Evolutionary conservation across 2,329 filamentous ascomycete species (phyloP).

Genomic region (Arthrinium puccinioides): DNA sequence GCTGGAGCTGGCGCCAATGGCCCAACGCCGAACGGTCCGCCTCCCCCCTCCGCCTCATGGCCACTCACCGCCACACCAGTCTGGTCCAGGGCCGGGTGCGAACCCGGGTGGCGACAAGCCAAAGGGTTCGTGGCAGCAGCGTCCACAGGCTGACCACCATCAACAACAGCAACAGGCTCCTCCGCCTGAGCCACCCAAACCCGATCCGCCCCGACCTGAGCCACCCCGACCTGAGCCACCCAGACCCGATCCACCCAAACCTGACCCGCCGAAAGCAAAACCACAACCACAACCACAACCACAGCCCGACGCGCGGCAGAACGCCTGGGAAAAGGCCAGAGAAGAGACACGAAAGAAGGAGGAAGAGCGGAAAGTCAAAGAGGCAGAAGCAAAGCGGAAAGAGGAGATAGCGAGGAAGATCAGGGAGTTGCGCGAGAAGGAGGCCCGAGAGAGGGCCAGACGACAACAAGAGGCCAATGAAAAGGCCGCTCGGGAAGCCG

Average conservation of each 20-base stretch:
- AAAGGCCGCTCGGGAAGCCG: conserved; percentile 24
- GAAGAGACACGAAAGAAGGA: conserved; percentile 59
- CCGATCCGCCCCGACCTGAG: conserved; percentile 8
- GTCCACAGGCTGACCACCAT: conserved; percentile 14
- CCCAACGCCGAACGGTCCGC: conserved; percentile 14
- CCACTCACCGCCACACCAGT: conserved; percentile 17
- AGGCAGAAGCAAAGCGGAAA: conserved; percentile 53
- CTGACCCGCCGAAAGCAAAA: conserved; percentile 11
- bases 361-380: conserved; percentile 54
- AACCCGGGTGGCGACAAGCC: conserved; percentile 23
- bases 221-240: conserved; percentile 8
- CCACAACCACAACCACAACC: conserved; percentile 4
- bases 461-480: conserved; percentile 29
- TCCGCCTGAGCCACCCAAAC: conserved; percentile 6
- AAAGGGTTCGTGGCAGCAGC: conserved; percentile 5
- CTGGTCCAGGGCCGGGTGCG: conserved; percentile 14
- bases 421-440: conserved; percentile 49
- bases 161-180: conserved; percentile 11
- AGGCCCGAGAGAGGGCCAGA: conserved; percentile 36
- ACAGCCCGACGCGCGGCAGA: conserved; percentile 30
- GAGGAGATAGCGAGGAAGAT: conserved; percentile 47
- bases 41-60: conserved; percentile 28
- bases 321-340: conserved; percentile 61
- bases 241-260: conserved; percentile 5
- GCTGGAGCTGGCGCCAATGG: conserved; percentile 9